These are phyloP conservation scores for Aureobasidium sp. DNA, from an alignment of 2,329 filamentous ascomycete species.

Conservation along the genomic window DNA sequence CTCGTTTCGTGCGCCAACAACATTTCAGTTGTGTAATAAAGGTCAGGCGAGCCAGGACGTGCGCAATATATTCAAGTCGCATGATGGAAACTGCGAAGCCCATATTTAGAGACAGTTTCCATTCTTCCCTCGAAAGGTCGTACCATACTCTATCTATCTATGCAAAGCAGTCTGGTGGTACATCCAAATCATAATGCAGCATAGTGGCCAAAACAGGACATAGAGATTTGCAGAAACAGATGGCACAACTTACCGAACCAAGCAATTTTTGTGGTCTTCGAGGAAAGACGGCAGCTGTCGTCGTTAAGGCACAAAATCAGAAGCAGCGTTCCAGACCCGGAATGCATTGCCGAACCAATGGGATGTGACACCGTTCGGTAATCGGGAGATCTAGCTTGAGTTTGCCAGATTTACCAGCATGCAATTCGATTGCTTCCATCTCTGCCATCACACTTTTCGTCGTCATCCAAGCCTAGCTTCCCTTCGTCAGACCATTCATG, in stretches of 20 bases:
- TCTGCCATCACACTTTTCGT: neutral
- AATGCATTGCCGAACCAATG: neutral
- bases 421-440: neutral
- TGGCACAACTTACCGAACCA: neutral
- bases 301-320: neutral
- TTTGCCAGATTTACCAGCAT: neutral
- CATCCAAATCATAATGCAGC: neutral
- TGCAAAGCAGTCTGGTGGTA: neutral
- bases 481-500: neutral
- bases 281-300: neutral
- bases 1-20: neutral
- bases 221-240: too few relatives aligned
- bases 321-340: neutral
- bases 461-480: neutral
- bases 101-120: neutral
- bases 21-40: neutral
- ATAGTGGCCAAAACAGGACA: too few relatives aligned
- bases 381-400: constrained; percentile 7
- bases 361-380: neutral
- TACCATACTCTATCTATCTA: neutral
- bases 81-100: neutral
- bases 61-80: neutral
- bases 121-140: neutral
- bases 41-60: neutral
- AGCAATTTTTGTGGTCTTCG: neutral